These are phyloP conservation scores for Canavalia gladiata DNA, from an alignment of 306 rosid genomes.

Conservation along the genomic window DNA sequence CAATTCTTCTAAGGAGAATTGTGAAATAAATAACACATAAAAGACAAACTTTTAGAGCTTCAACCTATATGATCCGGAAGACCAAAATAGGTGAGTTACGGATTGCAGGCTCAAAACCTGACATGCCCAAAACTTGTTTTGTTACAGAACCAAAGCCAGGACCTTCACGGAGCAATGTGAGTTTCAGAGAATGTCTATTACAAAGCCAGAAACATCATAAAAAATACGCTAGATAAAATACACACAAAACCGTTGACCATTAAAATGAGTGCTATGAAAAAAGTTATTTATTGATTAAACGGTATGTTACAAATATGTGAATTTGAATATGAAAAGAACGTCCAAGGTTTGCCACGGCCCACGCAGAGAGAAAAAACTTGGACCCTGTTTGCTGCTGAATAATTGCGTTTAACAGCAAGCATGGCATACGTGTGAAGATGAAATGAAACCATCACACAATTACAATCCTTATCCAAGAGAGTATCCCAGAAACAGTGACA, in stretches of 20 bases:
- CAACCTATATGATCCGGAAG: background rate
- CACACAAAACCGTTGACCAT: background rate
- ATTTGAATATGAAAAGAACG: background rate
- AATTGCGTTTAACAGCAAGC: conserved; percentile 3
- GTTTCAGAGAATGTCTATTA: conserved; percentile 6
- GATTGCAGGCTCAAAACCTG: background rate
- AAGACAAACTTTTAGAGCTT: background rate
- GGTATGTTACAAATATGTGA: background rate
- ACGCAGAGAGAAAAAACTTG: background rate
- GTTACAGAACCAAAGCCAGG: background rate
- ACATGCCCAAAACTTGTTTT: background rate
- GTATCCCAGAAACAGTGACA: conserved; percentile 24
- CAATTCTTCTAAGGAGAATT: background rate
- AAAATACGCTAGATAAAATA: background rate
- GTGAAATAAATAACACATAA: background rate
- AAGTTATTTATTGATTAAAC: background rate
- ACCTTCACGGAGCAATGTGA: background rate
- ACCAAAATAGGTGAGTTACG: background rate
- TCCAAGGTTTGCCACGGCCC: background rate
- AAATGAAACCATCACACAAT: conserved; percentile 12
- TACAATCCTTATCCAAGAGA: conserved; percentile 18
- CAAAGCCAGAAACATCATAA: background rate
- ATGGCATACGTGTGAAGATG: conserved; percentile 10
- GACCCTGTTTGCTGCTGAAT: conserved; percentile 29
- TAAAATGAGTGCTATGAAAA: background rate